Evolutionary conservation across 208 protist species (phyloP).

Genomic region (Phytomonas francai): DNA sequence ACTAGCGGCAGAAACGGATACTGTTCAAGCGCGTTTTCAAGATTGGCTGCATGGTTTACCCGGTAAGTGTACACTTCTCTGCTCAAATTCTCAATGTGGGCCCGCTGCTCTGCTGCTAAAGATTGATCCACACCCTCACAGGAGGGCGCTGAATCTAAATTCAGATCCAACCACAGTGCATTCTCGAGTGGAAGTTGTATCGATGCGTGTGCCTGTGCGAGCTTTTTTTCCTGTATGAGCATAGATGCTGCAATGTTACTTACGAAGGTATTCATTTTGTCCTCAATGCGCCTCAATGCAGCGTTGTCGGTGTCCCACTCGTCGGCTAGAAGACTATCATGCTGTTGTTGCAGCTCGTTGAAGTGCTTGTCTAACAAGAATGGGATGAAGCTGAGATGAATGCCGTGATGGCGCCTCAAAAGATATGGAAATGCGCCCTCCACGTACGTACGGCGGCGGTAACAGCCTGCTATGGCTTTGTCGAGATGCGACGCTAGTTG

Average conservation of each 20-base stretch:
- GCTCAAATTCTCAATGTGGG: not conserved
- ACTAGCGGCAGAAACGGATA: slow-evolving; percentile 24
- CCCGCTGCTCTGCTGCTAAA: slow-evolving; percentile 3
- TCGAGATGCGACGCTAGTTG: slow-evolving; percentile 22
- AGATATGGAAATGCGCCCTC: slow-evolving; percentile 34
- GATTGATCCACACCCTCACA: not conserved
- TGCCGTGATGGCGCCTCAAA: slow-evolving; percentile 22
- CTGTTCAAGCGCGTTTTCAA: slow-evolving; percentile 18
- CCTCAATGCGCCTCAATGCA: not conserved
- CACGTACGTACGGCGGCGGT: slow-evolving; percentile 14
- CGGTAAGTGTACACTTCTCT: slow-evolving; percentile 1
- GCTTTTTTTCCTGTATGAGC: not conserved
- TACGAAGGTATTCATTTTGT: not conserved
- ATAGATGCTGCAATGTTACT: not conserved
- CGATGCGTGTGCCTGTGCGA: not conserved
- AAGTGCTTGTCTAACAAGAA: slow-evolving; percentile 7
- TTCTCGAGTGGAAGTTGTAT: not conserved
- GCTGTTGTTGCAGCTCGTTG: not conserved
- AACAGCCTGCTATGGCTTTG: slow-evolving; percentile 18
- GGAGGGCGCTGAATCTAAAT: not conserved
- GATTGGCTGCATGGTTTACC: not conserved
- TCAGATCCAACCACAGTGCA: not conserved
- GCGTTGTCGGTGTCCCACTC: not conserved
- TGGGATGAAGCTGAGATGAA: slow-evolving; percentile 23
- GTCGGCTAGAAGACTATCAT: not conserved